phyloP scores from a whole-genome alignment of 306 rosid species.

The Acacia melanoxylon region DNA sequence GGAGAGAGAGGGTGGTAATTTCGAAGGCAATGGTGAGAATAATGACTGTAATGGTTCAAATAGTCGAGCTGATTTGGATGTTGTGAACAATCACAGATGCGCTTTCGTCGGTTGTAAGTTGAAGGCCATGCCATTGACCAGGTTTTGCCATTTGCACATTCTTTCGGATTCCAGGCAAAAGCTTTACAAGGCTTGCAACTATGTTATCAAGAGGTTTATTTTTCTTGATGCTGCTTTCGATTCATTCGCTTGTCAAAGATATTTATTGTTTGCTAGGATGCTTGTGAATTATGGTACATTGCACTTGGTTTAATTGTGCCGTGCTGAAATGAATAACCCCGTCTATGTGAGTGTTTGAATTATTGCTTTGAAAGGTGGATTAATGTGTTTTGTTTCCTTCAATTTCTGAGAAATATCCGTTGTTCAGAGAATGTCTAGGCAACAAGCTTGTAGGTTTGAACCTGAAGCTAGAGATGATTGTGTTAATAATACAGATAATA shows the following conservation, averaged over 20 bases:
- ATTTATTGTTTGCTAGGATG: background rate
- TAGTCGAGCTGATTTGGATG: background rate
- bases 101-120: slow-evolving; percentile 49
- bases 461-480: background rate
- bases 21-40: slow-evolving; percentile 5
- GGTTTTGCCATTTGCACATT: slow-evolving; percentile 65
- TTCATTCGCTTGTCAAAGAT: background rate
- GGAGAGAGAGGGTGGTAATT: slow-evolving; percentile 14
- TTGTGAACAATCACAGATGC: slow-evolving; percentile 35
- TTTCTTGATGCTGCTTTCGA: background rate
- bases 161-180: slow-evolving; percentile 66
- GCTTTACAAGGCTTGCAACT: slow-evolving; percentile 65
- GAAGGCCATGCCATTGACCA: slow-evolving; percentile 68
- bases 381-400: background rate
- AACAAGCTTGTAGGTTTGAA: background rate
- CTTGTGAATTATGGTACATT: background rate
- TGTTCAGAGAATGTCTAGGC: background rate
- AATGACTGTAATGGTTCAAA: background rate
- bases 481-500: background rate
- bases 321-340: background rate
- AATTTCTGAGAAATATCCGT: background rate
- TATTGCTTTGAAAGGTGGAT: background rate
- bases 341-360: background rate
- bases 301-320: background rate
- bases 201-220: slow-evolving; percentile 54